Conservation (phyloP, 73 alveolate genomes). For the Halteria grandinella region DNA sequence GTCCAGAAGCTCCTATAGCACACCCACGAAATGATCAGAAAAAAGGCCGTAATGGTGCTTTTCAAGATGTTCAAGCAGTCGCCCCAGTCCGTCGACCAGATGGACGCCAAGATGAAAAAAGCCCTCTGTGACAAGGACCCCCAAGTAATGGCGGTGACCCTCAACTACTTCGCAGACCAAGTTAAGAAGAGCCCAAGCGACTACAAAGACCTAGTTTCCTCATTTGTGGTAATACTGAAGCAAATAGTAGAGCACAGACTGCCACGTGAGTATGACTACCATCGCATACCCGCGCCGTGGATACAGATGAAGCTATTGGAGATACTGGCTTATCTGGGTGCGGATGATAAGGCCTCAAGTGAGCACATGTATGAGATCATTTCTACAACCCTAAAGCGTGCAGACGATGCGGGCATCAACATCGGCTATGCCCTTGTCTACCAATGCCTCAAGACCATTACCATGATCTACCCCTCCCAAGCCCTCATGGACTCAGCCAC, state of each 20-base stretch:
- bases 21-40: conserved; percentile 92
- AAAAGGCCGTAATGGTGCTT: conserved; percentile 97
- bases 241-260: conserved; percentile 90
- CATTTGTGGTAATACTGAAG: conserved; percentile 89
- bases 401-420: conserved; percentile 98
- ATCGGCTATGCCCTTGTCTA: conserved; percentile 97
- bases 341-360: conserved; percentile 92
- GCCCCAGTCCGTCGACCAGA: conserved; percentile 78
- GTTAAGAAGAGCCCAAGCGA: conserved; percentile 79
- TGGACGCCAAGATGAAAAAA: conserved; percentile 90
- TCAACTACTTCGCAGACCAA: conserved; percentile 86
- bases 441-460: conserved; percentile 95
- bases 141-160: conserved; percentile 95
- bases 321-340: conserved; percentile 88
- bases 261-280: conserved; percentile 98
- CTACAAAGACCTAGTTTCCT: conserved; percentile 86
- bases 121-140: conserved; percentile 98
- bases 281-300: conserved; percentile 99
- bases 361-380: conserved; percentile 97
- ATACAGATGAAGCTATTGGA: conserved; percentile 93
- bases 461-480: conserved; percentile 90
- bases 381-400: conserved; percentile 88
- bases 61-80: conserved; percentile 79
- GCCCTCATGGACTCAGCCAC: conserved; percentile 93
- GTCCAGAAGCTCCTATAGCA: conserved; percentile 88